phyloP scores from a whole-genome alignment of 495 filamentous ascomycete genomes.

The Thozetella sp. region DNA sequence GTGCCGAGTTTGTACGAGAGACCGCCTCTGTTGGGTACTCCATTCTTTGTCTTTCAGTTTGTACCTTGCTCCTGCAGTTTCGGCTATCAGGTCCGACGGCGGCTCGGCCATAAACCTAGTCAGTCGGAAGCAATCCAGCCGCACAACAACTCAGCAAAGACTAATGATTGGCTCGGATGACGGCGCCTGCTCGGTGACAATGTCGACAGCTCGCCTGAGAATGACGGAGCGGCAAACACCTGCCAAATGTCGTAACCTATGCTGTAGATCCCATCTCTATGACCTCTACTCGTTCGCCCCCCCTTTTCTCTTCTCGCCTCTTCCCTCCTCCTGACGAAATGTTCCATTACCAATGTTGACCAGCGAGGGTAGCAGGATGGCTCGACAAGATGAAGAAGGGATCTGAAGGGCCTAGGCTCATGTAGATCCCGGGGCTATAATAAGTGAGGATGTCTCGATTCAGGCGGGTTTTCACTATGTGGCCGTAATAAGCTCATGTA shows the following conservation, averaged over 20 bases:
- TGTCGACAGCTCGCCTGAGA: background rate
- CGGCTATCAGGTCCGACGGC: too few relatives aligned
- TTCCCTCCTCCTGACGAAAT: background rate
- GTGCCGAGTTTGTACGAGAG: too few relatives aligned
- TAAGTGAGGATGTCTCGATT: too few relatives aligned
- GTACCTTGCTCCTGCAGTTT: too few relatives aligned
- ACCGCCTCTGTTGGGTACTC: too few relatives aligned
- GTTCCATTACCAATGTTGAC: too few relatives aligned
- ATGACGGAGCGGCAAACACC: background rate
- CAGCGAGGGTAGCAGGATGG: too few relatives aligned
- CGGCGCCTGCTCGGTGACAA: background rate
- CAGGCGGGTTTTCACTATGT: background rate
- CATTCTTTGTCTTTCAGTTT: too few relatives aligned
- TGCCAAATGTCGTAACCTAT: constrained; percentile 1
- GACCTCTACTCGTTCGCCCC: too few relatives aligned
- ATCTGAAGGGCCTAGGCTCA: too few relatives aligned
- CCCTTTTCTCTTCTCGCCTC: background rate
- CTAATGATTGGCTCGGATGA: background rate
- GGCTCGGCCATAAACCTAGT: too few relatives aligned
- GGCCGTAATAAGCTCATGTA: background rate
- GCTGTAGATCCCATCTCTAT: background rate
- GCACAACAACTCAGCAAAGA: background rate
- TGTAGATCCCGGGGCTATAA: background rate
- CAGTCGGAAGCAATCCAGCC: background rate
- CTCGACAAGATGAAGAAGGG: too few relatives aligned